phyloP scores from a whole-genome alignment of 83 land plant genomes.

The Picea abies region DNA sequence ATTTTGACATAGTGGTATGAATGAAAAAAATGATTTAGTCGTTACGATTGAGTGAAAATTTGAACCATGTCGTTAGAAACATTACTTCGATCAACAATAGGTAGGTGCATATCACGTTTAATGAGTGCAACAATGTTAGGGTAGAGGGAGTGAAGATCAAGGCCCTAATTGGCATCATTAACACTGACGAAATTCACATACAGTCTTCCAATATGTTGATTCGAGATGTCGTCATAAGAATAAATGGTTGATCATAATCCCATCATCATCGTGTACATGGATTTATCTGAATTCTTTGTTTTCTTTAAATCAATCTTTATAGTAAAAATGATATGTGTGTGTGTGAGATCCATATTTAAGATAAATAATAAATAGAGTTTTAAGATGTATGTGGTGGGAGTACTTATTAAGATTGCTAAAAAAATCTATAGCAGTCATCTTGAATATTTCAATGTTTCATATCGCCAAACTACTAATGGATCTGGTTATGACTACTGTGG shows the following conservation, averaged over 20 bases:
- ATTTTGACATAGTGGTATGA: background rate
- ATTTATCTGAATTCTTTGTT: background rate
- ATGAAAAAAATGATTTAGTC: background rate
- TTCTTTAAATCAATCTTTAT: background rate
- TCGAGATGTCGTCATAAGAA: slow-evolving; percentile 9
- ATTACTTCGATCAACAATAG: slow-evolving; percentile 18
- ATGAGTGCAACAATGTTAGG: background rate
- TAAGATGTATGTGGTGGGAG: too few relatives aligned
- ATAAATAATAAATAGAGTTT: too few relatives aligned
- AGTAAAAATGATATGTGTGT: too few relatives aligned
- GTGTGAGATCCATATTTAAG: too few relatives aligned
- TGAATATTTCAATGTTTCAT: too few relatives aligned
- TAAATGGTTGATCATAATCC: background rate
- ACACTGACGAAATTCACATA: slow-evolving; percentile 39
- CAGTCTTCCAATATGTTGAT: slow-evolving; percentile 8
- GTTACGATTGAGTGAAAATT: background rate
- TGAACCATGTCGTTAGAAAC: background rate
- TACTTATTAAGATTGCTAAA: too few relatives aligned
- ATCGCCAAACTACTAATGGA: too few relatives aligned
- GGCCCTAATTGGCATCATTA: slow-evolving; percentile 31
- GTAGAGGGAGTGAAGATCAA: background rate
- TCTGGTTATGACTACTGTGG: too few relatives aligned
- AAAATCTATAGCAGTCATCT: too few relatives aligned
- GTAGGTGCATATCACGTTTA: slow-evolving; percentile 17
- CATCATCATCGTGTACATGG: too few relatives aligned